Evolutionary conservation across 139 green algal genomes (phyloP), one percentile per base, ranked within the genome.

Genomic region (Auxenochlorella protothecoides): DNA sequence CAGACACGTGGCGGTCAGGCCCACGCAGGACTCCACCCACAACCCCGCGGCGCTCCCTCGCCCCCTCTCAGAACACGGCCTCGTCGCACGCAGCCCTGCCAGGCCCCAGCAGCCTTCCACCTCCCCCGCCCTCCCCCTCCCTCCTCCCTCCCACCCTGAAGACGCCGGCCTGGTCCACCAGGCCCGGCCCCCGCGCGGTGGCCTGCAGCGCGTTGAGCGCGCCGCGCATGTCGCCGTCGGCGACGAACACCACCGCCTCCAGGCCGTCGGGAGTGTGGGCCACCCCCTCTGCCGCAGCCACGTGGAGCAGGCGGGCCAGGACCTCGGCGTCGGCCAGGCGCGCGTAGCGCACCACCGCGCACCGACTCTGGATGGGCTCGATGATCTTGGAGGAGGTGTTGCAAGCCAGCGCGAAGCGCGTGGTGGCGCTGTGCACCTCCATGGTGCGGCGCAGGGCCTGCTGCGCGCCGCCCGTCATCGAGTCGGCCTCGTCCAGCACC

Each of bases 201-300:
- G 91, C 88, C 87, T 96, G 87, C 63, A 80, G 8, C 5, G 97
- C 98, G 86, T 99, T 99, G 52, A 99, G 85, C n/a, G 91, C 95
- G 73, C 98, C 93, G 8, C 95, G 81, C 95, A 99, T 99, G 86
- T 99, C 95, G 0, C 95, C 95, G 72, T 99, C 95, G 4, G 95
- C 95, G 3, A 92, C 97, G 81, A 99, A 99, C 16, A 99, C 87
- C 63, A 99, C 84, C 3, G 95, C 95, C 78, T 97, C 94, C 65
- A 99, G 78, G 9, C 95, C 95, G 13, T 93, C 86, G 4, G 79
- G 61, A 6, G 86, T 86, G 69, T 89, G 86, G 0, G 87, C 78
- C 62, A 98, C 85, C 1, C 66, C 66, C 73, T 82, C 76, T 7
- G 66, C 65, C 68, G 73, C 63, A 10, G 65, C 73, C 55, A 99